Percentiles rank a stretch among this genome's conserved stretches.
Evolutionary conservation across 2,329 filamentous ascomycete genomes (phyloP).

Genomic region (Aspergillus calidoustus): DNA sequence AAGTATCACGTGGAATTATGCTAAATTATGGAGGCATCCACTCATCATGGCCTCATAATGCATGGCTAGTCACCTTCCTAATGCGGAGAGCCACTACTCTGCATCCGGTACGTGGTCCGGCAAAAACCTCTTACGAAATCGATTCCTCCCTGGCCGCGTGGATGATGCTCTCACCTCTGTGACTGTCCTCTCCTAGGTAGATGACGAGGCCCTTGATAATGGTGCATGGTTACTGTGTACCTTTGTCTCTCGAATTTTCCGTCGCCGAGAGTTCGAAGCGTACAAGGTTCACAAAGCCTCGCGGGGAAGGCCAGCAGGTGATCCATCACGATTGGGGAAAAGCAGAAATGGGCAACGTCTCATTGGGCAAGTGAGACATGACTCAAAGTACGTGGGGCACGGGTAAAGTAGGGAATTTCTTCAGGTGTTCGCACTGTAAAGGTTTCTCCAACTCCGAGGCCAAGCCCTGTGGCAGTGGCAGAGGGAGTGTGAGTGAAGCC

Average conservation of each 20-base stretch:
- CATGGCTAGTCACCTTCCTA: not conserved
- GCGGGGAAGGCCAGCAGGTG: constrained; percentile 6
- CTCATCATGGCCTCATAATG: not conserved
- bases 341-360: not conserved
- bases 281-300: not conserved
- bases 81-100: not conserved
- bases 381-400: constrained; percentile 18
- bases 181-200: not conserved
- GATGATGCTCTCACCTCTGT: not conserved
- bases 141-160: not conserved
- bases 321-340: not conserved
- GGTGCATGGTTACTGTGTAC: not conserved
- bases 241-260: not conserved
- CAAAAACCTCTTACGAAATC: not conserved
- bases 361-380: constrained; percentile 11
- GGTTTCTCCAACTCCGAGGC: not conserved
- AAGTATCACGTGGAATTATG: not conserved
- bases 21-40: too few relatives aligned
- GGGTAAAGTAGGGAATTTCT: constrained; percentile 17
- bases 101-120: not conserved
- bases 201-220: not conserved
- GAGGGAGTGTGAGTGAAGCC: not conserved
- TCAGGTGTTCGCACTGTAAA: not conserved
- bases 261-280: not conserved
- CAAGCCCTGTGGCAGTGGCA: constrained; percentile 7